Evolutionary conservation across 2,329 filamentous ascomycete genomes (phyloP), one percentile per base, ranked within the genome.

Genomic region (Dothistroma septosporum): DNA sequence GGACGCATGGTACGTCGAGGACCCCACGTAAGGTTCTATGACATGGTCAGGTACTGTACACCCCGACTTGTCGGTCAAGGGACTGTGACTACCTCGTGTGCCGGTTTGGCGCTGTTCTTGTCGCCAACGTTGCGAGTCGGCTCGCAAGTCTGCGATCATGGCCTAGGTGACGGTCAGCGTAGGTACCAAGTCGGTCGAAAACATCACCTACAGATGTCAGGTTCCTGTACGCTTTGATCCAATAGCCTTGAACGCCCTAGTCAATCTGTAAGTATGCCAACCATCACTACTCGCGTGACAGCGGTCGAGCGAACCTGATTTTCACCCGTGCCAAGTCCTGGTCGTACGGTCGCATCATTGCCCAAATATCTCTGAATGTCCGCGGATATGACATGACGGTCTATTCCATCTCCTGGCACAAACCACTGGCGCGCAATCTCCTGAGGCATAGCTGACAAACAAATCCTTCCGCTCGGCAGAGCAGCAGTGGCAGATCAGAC

Each of bases 281-380:
- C 41, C 60, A 48, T 44, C 41, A 54, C 31, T 41, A 32, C 28
- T 50, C 31, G 50, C 44, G 62, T 44, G 41, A 55, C 63, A 64
- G 68, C 35, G 21, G 48, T 49, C 7, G 19, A 58, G 66, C 75
- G 73, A 67, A 80, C 77, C 73, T 78, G 73, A 68, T 78, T 74
- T 59, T 79, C 76, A 58, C 75, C 77, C 61, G 71, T 77, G 66
- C 77, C 78, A 53, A 72, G 66, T 53, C 79, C 79, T 46, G 79
- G 79, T 67, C 76, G 75, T 49, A 81, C 78, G 60, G 79, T 78
- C 53, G 79, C 79, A 74, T 82, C 79, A 63, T 77, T 78, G 57
- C 79, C 79, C 59, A 82, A 70, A 67, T 80, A 81, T 68, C 78
- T 76, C 72, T 80, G 78, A 66, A 82, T 81, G 71, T 82, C 79